phyloP scores from a whole-genome alignment of 148 eudicot genomes.

The Bassia scoparia region DNA sequence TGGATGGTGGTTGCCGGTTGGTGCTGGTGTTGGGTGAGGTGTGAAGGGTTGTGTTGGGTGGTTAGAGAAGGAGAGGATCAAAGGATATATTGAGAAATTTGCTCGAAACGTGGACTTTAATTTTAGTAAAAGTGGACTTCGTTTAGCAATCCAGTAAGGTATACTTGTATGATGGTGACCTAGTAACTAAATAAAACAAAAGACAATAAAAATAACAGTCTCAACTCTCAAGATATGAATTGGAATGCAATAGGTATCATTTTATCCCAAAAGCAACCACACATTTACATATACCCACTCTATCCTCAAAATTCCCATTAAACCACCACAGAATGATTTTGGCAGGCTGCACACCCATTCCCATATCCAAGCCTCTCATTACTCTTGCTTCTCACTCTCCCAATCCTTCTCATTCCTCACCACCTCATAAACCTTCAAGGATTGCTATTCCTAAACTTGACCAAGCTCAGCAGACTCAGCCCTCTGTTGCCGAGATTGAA shows the following conservation, averaged over 20 bases:
- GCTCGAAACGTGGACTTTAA: too few species aligned
- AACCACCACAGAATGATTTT: slow-evolving; percentile 27
- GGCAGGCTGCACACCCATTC: slow-evolving; percentile 17
- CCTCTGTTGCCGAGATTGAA: slow-evolving; percentile 64
- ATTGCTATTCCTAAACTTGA: slow-evolving; percentile 11
- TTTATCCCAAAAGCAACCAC: slow-evolving; percentile 15
- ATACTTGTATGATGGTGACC: too few species aligned
- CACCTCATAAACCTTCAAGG: slow-evolving; percentile 13
- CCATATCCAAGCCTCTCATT: slow-evolving; percentile 16
- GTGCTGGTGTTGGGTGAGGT: too few species aligned
- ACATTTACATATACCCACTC: slow-evolving; percentile 3
- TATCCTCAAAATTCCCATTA: slow-evolving; percentile 3
- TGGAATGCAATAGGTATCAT: neutral
- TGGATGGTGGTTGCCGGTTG: too few species aligned
- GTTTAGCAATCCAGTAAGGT: too few species aligned
- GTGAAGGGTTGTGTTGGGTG: too few species aligned
- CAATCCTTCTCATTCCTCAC: slow-evolving; percentile 10
- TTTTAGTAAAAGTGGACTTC: too few species aligned
- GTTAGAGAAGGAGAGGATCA: too few species aligned
- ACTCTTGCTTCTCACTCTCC: slow-evolving; percentile 16
- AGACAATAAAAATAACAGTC: too few species aligned
- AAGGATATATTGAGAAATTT: too few species aligned
- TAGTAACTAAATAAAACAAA: too few species aligned
- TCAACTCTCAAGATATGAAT: neutral
- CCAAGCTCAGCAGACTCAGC: slow-evolving; percentile 21